These are phyloP conservation scores for Avena sativa DNA, from an alignment of 176 grass and related monocot genomes.

Conservation along the genomic window DNA sequence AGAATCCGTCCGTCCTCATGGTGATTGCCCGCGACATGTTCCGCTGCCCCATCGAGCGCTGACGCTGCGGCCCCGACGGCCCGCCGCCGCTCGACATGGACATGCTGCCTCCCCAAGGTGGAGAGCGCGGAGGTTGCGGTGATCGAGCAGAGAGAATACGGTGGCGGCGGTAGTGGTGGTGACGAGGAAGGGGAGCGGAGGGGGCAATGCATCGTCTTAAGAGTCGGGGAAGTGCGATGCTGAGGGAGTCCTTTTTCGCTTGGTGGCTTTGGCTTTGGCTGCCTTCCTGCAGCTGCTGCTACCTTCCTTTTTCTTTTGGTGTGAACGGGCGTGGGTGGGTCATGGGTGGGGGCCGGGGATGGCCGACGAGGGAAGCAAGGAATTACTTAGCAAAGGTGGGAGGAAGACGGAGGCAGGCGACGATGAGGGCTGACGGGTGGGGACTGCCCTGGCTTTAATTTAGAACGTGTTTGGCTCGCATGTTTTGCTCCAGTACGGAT, in stretches of 20 bases:
- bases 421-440: not conserved
- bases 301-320: not conserved
- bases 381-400: conserved; percentile 19
- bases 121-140: not conserved
- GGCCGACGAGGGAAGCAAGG: conserved; percentile 48
- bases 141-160: not conserved
- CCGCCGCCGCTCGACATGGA: conserved; percentile 50
- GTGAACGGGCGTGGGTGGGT: too few relatives aligned
- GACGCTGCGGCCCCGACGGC: conserved; percentile 31
- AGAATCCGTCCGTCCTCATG: conserved; percentile 33
- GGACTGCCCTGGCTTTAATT: not conserved
- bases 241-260: conserved; percentile 45
- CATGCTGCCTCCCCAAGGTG: conserved; percentile 28
- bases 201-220: conserved; percentile 57
- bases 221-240: not conserved
- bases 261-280: conserved; percentile 41
- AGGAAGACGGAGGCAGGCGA: not conserved
- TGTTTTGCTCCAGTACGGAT: too few relatives aligned
- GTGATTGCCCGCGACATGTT: conserved; percentile 45
- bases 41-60: conserved; percentile 35
- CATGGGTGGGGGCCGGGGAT: not conserved
- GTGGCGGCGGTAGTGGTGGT: not conserved
- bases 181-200: conserved; percentile 29
- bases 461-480: too few relatives aligned
- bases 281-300: not conserved